Evolutionary conservation across 2,329 filamentous ascomycete species (phyloP).

Genomic region (Periconia macrospinosa): DNA sequence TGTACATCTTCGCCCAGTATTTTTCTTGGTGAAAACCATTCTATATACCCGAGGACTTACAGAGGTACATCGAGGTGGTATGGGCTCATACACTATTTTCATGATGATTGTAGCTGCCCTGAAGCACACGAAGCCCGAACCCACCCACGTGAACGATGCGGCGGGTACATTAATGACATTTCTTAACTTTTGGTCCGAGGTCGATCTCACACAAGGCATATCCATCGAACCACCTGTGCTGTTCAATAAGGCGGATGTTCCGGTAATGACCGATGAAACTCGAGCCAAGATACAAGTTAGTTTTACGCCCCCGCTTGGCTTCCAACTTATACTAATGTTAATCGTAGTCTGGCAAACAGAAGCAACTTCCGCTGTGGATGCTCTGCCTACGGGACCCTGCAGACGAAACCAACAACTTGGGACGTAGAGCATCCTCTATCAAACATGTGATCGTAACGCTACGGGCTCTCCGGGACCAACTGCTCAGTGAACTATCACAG

Average conservation of each 20-base stretch:
- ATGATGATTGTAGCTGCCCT: conserved; percentile 61
- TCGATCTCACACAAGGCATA: conserved; percentile 54
- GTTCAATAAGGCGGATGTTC: conserved; percentile 43
- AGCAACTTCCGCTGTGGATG: conserved; percentile 33
- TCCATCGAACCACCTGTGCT: conserved; percentile 51
- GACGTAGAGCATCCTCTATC: conserved; percentile 51
- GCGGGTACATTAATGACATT: conserved; percentile 52
- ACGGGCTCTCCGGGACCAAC: conserved; percentile 10
- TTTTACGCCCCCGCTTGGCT: background rate
- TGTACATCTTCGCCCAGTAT: conserved; percentile 54
- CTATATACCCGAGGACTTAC: conserved; percentile 55
- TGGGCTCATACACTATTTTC: conserved; percentile 58
- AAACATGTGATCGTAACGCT: conserved; percentile 54
- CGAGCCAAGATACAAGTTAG: conserved; percentile 21
- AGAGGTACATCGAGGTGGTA: conserved; percentile 51
- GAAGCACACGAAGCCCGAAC: conserved; percentile 39
- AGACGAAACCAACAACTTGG: conserved; percentile 60
- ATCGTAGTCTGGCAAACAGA: conserved; percentile 13
- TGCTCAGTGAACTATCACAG: conserved; percentile 13
- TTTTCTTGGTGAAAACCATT: conserved; percentile 52
- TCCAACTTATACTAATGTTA: conserved; percentile 7
- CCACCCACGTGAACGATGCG: conserved; percentile 35
- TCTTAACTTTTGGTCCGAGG: conserved; percentile 52
- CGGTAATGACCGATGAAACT: conserved; percentile 18
- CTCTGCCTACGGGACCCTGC: conserved; percentile 63